Conservation (phyloP, 352 stramenopile genomes). For the Globisporangium camurandrum region DNA sequence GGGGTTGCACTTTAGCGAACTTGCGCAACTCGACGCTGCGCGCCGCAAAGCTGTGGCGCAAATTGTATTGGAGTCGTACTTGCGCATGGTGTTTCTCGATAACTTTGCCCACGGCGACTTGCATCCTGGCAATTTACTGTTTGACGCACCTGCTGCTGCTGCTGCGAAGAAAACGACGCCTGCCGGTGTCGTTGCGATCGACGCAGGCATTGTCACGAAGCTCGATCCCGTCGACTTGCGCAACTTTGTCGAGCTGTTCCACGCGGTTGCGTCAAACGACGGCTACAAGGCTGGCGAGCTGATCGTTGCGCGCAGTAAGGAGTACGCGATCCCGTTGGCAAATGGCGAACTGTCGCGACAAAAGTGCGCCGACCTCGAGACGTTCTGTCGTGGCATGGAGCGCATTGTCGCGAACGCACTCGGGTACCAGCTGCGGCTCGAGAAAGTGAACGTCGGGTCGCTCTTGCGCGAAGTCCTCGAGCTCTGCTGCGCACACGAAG, state of each 20-base stretch:
- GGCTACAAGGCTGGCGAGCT: conserved; percentile 74
- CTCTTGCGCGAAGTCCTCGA: conserved; percentile 77
- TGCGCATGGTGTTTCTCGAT: conserved; percentile 95
- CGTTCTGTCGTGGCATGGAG: conserved; percentile 68
- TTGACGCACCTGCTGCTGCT: conserved; percentile 28
- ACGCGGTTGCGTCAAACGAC: conserved; percentile 71
- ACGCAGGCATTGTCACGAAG: conserved; percentile 80
- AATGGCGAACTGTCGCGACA: conserved; percentile 23
- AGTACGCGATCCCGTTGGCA: conserved; percentile 13
- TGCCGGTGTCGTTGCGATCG: conserved; percentile 62
- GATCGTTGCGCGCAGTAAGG: conserved; percentile 62
- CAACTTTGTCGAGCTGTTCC: conserved; percentile 85
- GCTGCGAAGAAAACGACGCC: conserved; percentile 2
- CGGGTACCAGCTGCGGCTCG: conserved; percentile 51
- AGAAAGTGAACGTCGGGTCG: conserved; percentile 70
- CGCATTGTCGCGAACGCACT: conserved; percentile 60
- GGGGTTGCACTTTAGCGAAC: conserved; percentile 67
- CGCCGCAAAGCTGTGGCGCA: conserved; percentile 58
- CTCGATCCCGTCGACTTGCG: conserved; percentile 66
- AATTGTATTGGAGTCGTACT: conserved; percentile 81
- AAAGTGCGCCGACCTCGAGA: conserved; percentile 66
- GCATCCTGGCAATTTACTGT: conserved; percentile 90
- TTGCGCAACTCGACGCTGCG: conserved; percentile 37
- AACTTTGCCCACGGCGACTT: conserved; percentile 93
- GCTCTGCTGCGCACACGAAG: conserved; percentile 88